A percentile compares a stretch with the other conserved stretches of the same genome.
These are phyloP conservation scores for Xylaria cubensis DNA, from an alignment of 495 filamentous ascomycete genomes.

Conservation along the genomic window DNA sequence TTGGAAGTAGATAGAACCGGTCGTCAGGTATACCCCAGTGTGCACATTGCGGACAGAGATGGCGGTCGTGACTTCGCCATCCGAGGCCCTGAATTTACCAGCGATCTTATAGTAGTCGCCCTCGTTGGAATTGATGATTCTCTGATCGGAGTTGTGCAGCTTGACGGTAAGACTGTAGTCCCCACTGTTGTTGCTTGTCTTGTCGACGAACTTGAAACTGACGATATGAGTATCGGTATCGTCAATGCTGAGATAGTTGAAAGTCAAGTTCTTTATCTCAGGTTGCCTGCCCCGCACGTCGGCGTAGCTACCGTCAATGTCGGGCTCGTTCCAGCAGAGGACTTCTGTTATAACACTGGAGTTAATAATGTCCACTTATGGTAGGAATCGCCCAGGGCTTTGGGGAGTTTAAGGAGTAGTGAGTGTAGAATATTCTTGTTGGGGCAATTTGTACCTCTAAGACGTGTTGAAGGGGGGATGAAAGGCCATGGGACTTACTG, in stretches of 20 bases:
- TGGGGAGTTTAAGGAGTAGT: too few species aligned
- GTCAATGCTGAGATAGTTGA: constrained; percentile 1
- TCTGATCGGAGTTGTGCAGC: neutral
- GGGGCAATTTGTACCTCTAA: too few species aligned
- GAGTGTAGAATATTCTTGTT: too few species aligned
- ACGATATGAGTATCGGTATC: neutral
- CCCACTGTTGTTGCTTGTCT: neutral
- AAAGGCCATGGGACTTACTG: too few species aligned
- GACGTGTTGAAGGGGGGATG: too few species aligned
- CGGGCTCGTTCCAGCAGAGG: neutral
- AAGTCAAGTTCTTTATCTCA: neutral
- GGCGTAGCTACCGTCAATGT: neutral
- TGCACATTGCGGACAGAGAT: neutral
- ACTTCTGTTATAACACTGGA: neutral
- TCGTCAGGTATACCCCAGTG: too few species aligned
- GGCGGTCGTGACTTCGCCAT: neutral
- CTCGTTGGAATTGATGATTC: neutral
- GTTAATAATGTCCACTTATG: too few species aligned
- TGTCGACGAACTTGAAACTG: constrained; percentile 1
- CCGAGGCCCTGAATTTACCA: neutral
- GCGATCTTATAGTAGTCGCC: neutral
- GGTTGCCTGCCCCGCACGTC: neutral
- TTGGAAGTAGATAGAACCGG: neutral
- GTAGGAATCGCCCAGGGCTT: too few species aligned
- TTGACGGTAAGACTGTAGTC: neutral